Conservation (phyloP, 2,329 filamentous ascomycete genomes). For the Stagonosporopsis chrysanthemi region DNA sequence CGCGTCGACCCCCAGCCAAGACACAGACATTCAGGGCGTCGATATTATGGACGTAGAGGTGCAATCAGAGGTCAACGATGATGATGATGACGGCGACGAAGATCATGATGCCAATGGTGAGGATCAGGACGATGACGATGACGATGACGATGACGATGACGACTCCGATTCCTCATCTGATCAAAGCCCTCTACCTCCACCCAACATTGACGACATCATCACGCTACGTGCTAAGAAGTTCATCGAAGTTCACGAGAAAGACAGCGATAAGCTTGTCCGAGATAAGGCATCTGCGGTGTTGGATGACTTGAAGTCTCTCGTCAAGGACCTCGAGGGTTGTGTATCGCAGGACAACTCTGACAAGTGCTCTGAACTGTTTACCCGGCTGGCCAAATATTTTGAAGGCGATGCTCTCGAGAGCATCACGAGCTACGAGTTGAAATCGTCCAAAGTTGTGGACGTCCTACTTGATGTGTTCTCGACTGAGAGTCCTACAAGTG, state of each 20-base stretch:
- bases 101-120: conserved; percentile 62
- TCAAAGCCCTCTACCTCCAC: conserved; percentile 32
- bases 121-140: conserved; percentile 66
- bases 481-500: conserved; percentile 66
- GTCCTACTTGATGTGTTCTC: conserved; percentile 84
- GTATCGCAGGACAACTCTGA: conserved; percentile 61
- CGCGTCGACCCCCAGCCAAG: conserved; percentile 37
- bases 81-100: conserved; percentile 59
- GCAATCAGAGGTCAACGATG: conserved; percentile 62
- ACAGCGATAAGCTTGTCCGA: conserved; percentile 76
- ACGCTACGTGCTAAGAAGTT: conserved; percentile 81
- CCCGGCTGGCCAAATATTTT: conserved; percentile 80
- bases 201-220: conserved; percentile 74
- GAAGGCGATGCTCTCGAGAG: conserved; percentile 88
- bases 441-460: conserved; percentile 88
- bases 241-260: conserved; percentile 80
- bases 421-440: conserved; percentile 92
- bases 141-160: conserved; percentile 68
- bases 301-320: conserved; percentile 73
- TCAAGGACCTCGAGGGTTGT: conserved; percentile 73
- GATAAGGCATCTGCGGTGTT: conserved; percentile 81
- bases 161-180: conserved; percentile 65
- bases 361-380: conserved; percentile 73
- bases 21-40: conserved; percentile 55
- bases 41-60: conserved; percentile 63